Conservation (phyloP, 2,329 filamentous ascomycete species). For the Zelopaecilomyces penicillatus region DNA sequence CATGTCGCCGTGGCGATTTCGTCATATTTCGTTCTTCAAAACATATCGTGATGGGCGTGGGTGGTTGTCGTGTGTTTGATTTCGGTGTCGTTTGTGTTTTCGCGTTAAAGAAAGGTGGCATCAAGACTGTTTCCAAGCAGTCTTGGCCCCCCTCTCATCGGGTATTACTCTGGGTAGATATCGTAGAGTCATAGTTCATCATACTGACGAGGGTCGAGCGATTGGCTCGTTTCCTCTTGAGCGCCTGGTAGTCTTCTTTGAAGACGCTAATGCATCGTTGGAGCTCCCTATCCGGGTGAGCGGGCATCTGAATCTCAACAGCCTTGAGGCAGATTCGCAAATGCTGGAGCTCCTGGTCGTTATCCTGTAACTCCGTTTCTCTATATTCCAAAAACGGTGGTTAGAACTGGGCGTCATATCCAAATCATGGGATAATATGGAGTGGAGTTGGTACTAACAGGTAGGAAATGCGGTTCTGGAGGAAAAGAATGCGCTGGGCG, state of each 20-base stretch:
- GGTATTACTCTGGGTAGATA: constrained; percentile 15
- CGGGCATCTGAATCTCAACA: constrained; percentile 50
- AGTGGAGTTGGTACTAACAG: constrained; percentile 34
- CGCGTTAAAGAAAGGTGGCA: no score
- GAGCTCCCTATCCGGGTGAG: constrained; percentile 46
- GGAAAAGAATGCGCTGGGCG: constrained; percentile 48
- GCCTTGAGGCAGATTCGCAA: constrained; percentile 54
- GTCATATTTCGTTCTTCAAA: background rate
- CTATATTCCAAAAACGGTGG: constrained; percentile 21
- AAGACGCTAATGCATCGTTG: constrained; percentile 51
- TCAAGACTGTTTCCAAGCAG: no score
- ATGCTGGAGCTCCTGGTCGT: constrained; percentile 52
- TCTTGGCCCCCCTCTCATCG: background rate
- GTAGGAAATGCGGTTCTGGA: constrained; percentile 50
- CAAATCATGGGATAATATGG: background rate
- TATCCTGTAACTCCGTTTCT: constrained; percentile 46
- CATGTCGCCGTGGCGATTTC: background rate
- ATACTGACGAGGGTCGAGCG: constrained; percentile 22
- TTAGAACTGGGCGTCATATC: background rate
- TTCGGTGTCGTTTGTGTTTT: no score
- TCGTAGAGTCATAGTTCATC: constrained; percentile 19
- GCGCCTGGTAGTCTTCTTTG: constrained; percentile 48
- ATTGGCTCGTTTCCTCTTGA: constrained; percentile 38
- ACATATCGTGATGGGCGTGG: no score
- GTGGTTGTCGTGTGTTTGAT: no score